These are phyloP conservation scores for Boletus sp. DNA, from an alignment of 1,284 basidiomycete species.

Conservation along the genomic window DNA sequence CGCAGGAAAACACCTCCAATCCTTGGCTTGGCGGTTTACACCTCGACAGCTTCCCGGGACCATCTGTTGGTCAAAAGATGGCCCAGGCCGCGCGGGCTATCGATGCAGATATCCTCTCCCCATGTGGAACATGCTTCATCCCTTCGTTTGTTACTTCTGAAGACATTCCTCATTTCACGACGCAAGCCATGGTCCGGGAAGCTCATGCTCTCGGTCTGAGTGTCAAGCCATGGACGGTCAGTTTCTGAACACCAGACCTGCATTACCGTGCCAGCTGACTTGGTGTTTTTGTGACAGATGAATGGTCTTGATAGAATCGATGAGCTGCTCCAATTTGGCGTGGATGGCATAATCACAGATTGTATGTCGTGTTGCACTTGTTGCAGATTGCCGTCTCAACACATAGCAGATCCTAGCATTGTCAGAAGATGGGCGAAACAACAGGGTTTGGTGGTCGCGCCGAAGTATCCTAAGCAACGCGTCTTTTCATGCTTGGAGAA, in stretches of 20 bases:
- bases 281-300: constrained; percentile 37
- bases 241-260: constrained; percentile 23
- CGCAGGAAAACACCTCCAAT: constrained; percentile 39
- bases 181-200: constrained; percentile 60
- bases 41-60: constrained; percentile 54
- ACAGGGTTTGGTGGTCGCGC: constrained; percentile 46
- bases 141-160: constrained; percentile 28
- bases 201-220: constrained; percentile 59
- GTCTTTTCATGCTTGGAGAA: constrained; percentile 55
- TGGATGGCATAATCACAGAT: constrained; percentile 73
- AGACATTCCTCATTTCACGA: constrained; percentile 57
- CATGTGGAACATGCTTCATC: constrained; percentile 43
- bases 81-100: constrained; percentile 68
- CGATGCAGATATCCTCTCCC: constrained; percentile 65
- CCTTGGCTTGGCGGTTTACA: constrained; percentile 63
- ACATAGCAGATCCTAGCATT: constrained; percentile 43
- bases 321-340: constrained; percentile 53
- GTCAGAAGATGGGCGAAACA: constrained; percentile 53
- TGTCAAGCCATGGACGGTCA: constrained; percentile 72
- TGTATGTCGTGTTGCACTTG: constrained; percentile 34
- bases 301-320: constrained; percentile 59
- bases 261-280: constrained; percentile 13
- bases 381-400: constrained; percentile 5
- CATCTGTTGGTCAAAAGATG: constrained; percentile 48
- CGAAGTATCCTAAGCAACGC: constrained; percentile 50